A percentile compares a stretch with the other conserved stretches of the same genome.
Evolutionary conservation across 805 yeast genomes (phyloP).

Genomic region (Candida maesae): DNA sequence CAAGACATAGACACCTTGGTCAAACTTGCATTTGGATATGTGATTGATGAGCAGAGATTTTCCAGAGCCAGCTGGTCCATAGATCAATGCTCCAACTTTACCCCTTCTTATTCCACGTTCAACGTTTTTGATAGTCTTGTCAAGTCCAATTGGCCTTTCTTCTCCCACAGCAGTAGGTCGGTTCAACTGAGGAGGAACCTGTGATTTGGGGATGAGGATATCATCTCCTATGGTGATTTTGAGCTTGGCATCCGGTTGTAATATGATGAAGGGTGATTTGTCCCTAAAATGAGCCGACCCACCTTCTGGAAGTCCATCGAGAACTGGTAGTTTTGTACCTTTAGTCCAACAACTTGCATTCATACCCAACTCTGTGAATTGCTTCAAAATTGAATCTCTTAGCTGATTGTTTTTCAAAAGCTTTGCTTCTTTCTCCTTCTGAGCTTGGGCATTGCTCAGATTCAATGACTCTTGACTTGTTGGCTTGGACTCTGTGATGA

Average conservation of each 20-base stretch:
- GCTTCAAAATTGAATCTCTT: conserved; percentile 23
- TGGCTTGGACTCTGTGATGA: conserved; percentile 33
- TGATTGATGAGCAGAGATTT: conserved; percentile 55
- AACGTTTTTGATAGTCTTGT: conserved; percentile 38
- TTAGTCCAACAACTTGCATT: conserved; percentile 43
- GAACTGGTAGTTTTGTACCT: conserved; percentile 46
- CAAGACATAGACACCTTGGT: conserved; percentile 41
- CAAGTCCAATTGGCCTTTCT: conserved; percentile 53
- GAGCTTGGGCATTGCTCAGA: conserved; percentile 20
- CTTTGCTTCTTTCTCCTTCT: conserved; percentile 21
- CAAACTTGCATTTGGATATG: conserved; percentile 35
- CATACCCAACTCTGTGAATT: conserved; percentile 15
- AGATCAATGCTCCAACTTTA: conserved; percentile 53
- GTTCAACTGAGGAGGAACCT: conserved; percentile 14
- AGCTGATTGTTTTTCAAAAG: conserved; percentile 18
- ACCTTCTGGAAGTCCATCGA: conserved; percentile 53
- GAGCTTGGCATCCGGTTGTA: conserved; percentile 32
- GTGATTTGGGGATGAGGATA: conserved; percentile 24
- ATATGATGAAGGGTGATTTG: conserved; percentile 38
- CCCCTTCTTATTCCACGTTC: conserved; percentile 39
- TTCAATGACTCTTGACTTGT: conserved; percentile 30
- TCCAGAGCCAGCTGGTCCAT: conserved; percentile 82
- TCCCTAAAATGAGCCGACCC: conserved; percentile 50
- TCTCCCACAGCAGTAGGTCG: not conserved
- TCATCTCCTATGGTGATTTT: conserved; percentile 50